Evolutionary conservation across 73 alveolate genomes (phyloP).

Genomic region (Blepharisma stoltei): DNA sequence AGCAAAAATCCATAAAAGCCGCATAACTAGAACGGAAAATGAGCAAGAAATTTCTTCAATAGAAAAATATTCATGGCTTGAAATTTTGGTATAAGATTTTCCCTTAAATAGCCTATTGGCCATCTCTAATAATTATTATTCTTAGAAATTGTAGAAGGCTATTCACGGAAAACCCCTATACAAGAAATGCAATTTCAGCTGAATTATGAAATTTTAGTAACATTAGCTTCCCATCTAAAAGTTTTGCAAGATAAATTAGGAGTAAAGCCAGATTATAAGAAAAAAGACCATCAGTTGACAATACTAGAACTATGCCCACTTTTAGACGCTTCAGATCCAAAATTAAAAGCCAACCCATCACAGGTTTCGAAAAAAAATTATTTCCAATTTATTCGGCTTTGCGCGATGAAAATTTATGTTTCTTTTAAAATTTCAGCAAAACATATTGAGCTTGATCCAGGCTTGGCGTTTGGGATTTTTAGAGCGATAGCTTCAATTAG

Average conservation of each 20-base stretch:
- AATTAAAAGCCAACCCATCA: not conserved
- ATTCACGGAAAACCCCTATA: too few species aligned
- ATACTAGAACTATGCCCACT: slow-evolving; percentile 14
- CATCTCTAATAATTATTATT: too few species aligned
- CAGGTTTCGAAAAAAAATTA: slow-evolving; percentile 39
- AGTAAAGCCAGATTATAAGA: too few species aligned
- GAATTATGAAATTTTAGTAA: slow-evolving; percentile 31
- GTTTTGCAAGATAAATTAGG: too few species aligned
- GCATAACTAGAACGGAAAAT: not conserved
- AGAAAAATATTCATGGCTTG: slow-evolving; percentile 34
- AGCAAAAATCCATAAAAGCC: slow-evolving; percentile 22
- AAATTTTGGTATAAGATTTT: too few species aligned
- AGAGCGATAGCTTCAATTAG: slow-evolving; percentile 28
- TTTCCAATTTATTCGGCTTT: slow-evolving; percentile 47
- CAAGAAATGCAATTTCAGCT: slow-evolving; percentile 51
- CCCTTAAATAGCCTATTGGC: too few species aligned
- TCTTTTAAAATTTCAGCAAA: slow-evolving; percentile 33
- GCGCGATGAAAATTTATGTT: slow-evolving; percentile 50
- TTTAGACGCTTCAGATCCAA: slow-evolving; percentile 34
- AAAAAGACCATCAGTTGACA: not conserved
- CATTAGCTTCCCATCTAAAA: too few species aligned
- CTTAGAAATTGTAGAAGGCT: too few species aligned
- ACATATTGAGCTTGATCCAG: slow-evolving; percentile 27
- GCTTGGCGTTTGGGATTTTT: slow-evolving; percentile 16
- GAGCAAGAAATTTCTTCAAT: slow-evolving; percentile 23